phyloP scores from a whole-genome alignment of 2,329 filamentous ascomycete genomes.

The Hypoxylon sp. region DNA sequence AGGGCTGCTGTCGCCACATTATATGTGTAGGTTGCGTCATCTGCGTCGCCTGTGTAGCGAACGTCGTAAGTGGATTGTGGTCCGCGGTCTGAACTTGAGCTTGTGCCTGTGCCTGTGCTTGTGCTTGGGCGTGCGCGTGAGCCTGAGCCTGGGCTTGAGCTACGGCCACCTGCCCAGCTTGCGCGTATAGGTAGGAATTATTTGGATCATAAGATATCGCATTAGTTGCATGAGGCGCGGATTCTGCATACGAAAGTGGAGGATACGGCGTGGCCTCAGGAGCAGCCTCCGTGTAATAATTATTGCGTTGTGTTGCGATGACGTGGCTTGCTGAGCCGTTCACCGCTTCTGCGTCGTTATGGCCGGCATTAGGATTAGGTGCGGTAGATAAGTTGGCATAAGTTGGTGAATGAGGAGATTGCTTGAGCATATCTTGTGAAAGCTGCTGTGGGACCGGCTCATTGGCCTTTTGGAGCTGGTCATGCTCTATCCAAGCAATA shows the following conservation, averaged over 20 bases:
- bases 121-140: constrained; percentile 48
- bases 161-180: constrained; percentile 48
- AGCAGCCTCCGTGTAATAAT: constrained; percentile 49
- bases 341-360: constrained; percentile 45
- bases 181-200: constrained; percentile 51
- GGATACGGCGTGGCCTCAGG: constrained; percentile 50
- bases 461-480: constrained; percentile 59
- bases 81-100: constrained; percentile 49
- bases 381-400: constrained; percentile 47
- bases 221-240: constrained; percentile 45
- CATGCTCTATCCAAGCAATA: constrained; percentile 67
- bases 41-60: constrained; percentile 51
- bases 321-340: constrained; percentile 47
- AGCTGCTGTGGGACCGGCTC: constrained; percentile 40
- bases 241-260: constrained; percentile 49
- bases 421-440: constrained; percentile 52
- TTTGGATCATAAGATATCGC: constrained; percentile 50
- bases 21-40: constrained; percentile 50
- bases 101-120: constrained; percentile 49
- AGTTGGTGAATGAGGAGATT: constrained; percentile 51
- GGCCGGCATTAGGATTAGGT: constrained; percentile 38
- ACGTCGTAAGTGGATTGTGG: constrained; percentile 51
- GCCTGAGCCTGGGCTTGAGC: constrained; percentile 46
- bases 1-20: constrained; percentile 52
- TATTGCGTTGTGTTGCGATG: constrained; percentile 46